Evolutionary conservation across 2,329 filamentous ascomycete species (phyloP).

Genomic region (Aspergillus calidoustus): DNA sequence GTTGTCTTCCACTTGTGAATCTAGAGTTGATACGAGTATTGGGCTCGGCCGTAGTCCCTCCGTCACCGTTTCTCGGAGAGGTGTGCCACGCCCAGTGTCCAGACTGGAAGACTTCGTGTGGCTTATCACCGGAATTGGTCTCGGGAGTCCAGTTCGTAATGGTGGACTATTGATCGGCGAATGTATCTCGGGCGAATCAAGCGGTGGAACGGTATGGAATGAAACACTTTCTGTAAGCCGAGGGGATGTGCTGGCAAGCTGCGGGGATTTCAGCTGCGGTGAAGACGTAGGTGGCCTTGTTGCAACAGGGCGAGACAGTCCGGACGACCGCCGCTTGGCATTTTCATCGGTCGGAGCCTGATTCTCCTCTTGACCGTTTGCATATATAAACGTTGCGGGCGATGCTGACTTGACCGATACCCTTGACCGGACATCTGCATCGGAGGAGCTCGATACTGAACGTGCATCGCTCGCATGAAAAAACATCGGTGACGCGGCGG

Average conservation of each 20-base stretch:
- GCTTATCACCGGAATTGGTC: constrained; percentile 25
- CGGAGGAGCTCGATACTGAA: constrained; percentile 46
- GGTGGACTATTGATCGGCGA: constrained; percentile 29
- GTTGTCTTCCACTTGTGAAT: constrained; percentile 26
- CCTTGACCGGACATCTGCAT: constrained; percentile 36
- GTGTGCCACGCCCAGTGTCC: constrained; percentile 28
- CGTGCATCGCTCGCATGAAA: constrained; percentile 87
- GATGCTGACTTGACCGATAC: constrained; percentile 31
- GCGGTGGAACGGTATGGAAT: constrained; percentile 24
- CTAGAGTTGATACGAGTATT: constrained; percentile 33
- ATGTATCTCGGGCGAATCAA: constrained; percentile 23
- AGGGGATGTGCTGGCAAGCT: constrained; percentile 31
- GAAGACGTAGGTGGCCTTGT: constrained; percentile 32
- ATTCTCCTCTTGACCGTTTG: constrained; percentile 43
- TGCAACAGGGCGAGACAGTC: constrained; percentile 32
- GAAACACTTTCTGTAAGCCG: constrained; percentile 30
- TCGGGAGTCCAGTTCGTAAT: constrained; percentile 23
- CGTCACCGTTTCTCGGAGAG: constrained; percentile 8
- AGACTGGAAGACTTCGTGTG: constrained; percentile 42
- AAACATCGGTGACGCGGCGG: constrained; percentile 67
- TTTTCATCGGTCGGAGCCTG: constrained; percentile 19
- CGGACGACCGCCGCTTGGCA: constrained; percentile 36
- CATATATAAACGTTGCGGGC: constrained; percentile 42
- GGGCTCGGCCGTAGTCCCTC: constrained; percentile 38
- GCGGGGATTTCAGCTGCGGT: constrained; percentile 38